Evolutionary conservation across 805 yeast species (phyloP), one percentile per base, ranked within the genome.

Genomic region (Kuraishia borneana): DNA sequence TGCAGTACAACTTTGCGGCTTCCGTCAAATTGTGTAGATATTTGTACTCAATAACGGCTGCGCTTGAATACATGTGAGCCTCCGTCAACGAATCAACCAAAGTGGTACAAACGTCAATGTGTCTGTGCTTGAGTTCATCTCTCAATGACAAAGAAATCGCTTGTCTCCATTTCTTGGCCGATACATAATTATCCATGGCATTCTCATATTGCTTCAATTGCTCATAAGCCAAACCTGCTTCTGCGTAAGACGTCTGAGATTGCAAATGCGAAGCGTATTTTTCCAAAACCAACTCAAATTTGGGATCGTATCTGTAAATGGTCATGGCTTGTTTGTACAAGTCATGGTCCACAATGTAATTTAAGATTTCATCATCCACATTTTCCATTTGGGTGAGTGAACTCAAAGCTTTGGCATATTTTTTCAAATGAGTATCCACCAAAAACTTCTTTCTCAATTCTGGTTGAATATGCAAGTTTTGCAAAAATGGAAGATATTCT

Each of bases 401-500:
- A 10, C 49, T 59, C 41, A 89, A 60, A 0, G 96, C 97, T 49
- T 71, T 75, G 21, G 66, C 70, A 50, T 67, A 65, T 31, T 76
- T 70, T 47, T 78, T 75, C 52, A 92, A 68, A 50, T 76, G 65
- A 33, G 83, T 80, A 51, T 92, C 97, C 44, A 92, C 82, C 49
- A 75, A 54, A 49, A 83, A 88, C 48, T 71, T 68, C 43, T 77
- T 73, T 39, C 95, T 72, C 36, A 75, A 54, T 5, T 72, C 77
- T 1, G 71, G 60, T 53, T 80, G 83, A 27, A 70, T 72, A 43
- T 83, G 80, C 35, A 92, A 62, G 32, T 76, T 68, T 48, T 85
- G 95, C 43, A 92, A 65, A 55, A 92, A 92, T 34, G 98, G 96
- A 34, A 92, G 61, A 46, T 92, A 92, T 56, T 92, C 99, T 48